A percentile compares a stretch with the other conserved stretches of the same genome.
Conservation (phyloP, 805 yeast species). For the Candida yuanshanica region DNA sequence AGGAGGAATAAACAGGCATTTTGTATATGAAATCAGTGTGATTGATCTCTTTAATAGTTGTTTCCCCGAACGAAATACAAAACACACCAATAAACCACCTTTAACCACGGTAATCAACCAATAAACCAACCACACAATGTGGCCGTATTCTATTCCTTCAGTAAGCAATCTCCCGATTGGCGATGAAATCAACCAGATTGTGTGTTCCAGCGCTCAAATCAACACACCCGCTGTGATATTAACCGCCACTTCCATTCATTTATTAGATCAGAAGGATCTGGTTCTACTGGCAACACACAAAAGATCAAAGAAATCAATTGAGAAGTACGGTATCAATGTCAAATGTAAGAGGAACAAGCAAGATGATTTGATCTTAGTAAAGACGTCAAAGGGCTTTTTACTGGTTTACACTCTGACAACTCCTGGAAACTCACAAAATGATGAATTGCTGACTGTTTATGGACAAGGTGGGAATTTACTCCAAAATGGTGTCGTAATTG, state of each 20-base stretch:
- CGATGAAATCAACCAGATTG: not conserved
- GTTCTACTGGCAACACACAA: slow-evolving; percentile 30
- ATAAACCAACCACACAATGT: not conserved
- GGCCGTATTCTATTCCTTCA: not conserved
- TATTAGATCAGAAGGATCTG: slow-evolving; percentile 17
- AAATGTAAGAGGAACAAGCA: slow-evolving; percentile 24
- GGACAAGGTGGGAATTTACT: slow-evolving; percentile 13
- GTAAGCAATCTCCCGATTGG: not conserved
- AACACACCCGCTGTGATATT: not conserved
- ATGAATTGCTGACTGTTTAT: slow-evolving; percentile 20
- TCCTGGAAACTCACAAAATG: slow-evolving; percentile 6
- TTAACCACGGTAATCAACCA: not conserved
- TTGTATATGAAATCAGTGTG: not conserved
- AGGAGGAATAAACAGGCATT: too few species aligned
- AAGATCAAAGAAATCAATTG: slow-evolving; percentile 29
- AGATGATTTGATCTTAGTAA: slow-evolving; percentile 24
- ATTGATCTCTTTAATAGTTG: not conserved
- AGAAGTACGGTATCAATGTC: slow-evolving; percentile 33
- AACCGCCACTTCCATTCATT: not conserved
- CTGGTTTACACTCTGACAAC: slow-evolving; percentile 27
- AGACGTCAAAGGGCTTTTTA: slow-evolving; percentile 31
- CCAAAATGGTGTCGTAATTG: slow-evolving; percentile 22
- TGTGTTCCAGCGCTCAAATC: not conserved
- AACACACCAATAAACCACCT: not conserved
- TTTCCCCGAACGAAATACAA: not conserved